Evolutionary conservation across 148 eudicot genomes (phyloP), one percentile per base, ranked within the genome.

Genomic region (Vaccinium macrocarpon): DNA sequence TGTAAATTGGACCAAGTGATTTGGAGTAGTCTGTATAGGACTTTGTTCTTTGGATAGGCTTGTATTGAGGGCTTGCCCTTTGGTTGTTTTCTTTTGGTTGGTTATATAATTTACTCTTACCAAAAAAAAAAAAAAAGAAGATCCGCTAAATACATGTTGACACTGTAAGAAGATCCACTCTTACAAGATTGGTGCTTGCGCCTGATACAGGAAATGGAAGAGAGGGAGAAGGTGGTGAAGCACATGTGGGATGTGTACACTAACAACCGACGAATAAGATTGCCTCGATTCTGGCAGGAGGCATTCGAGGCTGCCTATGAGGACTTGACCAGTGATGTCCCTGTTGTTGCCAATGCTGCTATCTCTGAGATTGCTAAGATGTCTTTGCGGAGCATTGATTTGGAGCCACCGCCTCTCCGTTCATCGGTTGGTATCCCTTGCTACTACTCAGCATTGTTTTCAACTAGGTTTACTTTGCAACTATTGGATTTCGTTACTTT

Each of bases 211-310:
- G 99, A 96, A 82, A 90, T 94, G 91, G 98, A 94, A 89, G 99
- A 96, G 87, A 91, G 97, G 77, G 95, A 96, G 89, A 94, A 94
- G 82, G 80, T 94, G 84, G 99, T 96, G 89, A 92, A 90, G 87
- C 94, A 94, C 57, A 91, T 94, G 94, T 96, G 99, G 99, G 95
- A 94, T 86, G 99, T 93, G 73, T 94, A 96, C 75, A 91, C 90
- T 5, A 93, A 92, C 62, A 89, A 90, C 82, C 88, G 87, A 0
- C 80, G 94, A 87, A 86, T 91, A 82, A 91, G 90, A 79, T 85
- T 96, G 88, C 94, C 93, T 1, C 86, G 85, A 64, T 96, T 96
- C 46, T 96, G 99, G 99, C 97, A 91, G 86, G 93, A 96, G 83
- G 99, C 99, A 0, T 96, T 96, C 76, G 95, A 90, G 86, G 98